Evolutionary conservation across 2,329 filamentous ascomycete genomes (phyloP).

Genomic region (Helotiales sp.): DNA sequence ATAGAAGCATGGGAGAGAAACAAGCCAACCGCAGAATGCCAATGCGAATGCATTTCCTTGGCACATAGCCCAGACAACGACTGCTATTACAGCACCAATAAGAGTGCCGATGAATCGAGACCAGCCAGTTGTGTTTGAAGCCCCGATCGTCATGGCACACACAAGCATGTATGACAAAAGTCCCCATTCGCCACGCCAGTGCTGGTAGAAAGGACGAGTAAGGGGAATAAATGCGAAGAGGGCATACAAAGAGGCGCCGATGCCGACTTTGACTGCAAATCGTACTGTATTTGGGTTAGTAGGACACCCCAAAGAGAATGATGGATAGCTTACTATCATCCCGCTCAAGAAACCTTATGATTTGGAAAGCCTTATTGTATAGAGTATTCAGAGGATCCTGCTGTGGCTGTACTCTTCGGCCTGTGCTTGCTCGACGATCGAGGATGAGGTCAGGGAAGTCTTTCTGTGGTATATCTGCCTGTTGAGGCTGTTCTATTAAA

Average conservation of each 20-base stretch:
- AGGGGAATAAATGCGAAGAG: slow-evolving; percentile 81
- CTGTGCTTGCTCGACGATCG: slow-evolving; percentile 17
- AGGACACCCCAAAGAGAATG: slow-evolving; percentile 21
- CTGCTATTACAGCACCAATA: slow-evolving; percentile 73
- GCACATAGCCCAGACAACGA: slow-evolving; percentile 76
- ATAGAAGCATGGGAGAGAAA: slow-evolving; percentile 83
- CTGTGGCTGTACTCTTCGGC: slow-evolving; percentile 7
- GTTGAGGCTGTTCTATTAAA: slow-evolving; percentile 28
- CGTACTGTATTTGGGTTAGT: slow-evolving; percentile 42
- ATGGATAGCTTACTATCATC: slow-evolving; percentile 56
- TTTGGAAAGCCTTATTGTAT: slow-evolving; percentile 50
- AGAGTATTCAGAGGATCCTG: slow-evolving; percentile 12
- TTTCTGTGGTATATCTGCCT: slow-evolving; percentile 26
- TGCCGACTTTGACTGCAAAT: slow-evolving; percentile 90
- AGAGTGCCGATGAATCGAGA: slow-evolving; percentile 85
- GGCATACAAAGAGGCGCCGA: slow-evolving; percentile 86
- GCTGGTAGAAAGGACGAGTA: slow-evolving; percentile 77
- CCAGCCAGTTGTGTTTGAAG: slow-evolving; percentile 88
- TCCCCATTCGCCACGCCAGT: slow-evolving; percentile 96
- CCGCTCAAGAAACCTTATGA: slow-evolving; percentile 56
- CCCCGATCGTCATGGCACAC: slow-evolving; percentile 95
- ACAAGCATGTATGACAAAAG: slow-evolving; percentile 97
- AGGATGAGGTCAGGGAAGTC: slow-evolving; percentile 26
- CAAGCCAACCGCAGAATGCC: slow-evolving; percentile 78
- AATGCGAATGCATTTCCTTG: slow-evolving; percentile 73